Evolutionary conservation across 2,329 filamentous ascomycete genomes (phyloP).

Genomic region (Akanthomyces lecanii): DNA sequence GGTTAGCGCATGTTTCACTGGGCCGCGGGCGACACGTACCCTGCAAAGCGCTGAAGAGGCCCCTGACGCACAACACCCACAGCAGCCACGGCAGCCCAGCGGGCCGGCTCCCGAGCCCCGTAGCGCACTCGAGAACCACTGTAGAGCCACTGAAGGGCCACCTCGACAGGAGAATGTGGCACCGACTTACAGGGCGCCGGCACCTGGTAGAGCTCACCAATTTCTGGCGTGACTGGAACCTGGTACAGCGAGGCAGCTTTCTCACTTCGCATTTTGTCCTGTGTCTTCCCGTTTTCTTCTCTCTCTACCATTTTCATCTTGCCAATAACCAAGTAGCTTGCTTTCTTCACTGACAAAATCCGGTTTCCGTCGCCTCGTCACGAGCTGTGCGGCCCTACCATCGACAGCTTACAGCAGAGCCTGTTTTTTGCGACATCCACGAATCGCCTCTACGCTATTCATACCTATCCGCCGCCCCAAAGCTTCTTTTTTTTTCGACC

Average conservation of each 20-base stretch:
- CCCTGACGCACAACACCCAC: background rate
- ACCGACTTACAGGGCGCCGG: conserved; percentile 1
- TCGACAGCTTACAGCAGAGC: background rate
- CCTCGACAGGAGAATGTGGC: background rate
- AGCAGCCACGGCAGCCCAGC: background rate
- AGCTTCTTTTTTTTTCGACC: conserved; percentile 4
- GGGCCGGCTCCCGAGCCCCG: conserved; percentile 11
- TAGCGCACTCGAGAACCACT: background rate
- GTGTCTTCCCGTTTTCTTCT: conserved; percentile 15
- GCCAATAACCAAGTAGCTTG: conserved; percentile 8
- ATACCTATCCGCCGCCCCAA: conserved; percentile 6
- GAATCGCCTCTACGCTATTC: conserved; percentile 7
- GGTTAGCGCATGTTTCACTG: conserved; percentile 4
- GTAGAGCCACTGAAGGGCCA: background rate
- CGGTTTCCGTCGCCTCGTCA: background rate
- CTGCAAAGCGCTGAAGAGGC: background rate
- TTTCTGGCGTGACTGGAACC: conserved; percentile 11
- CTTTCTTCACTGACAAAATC: background rate
- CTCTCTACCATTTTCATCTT: conserved; percentile 4
- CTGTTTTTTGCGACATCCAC: background rate
- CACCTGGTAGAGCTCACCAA: background rate
- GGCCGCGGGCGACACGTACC: background rate
- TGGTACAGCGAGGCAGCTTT: conserved; percentile 15
- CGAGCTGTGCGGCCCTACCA: conserved; percentile 1
- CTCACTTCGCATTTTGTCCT: conserved; percentile 15